Conservation (phyloP, 129 eudicot species). For the Mikania micrantha region DNA sequence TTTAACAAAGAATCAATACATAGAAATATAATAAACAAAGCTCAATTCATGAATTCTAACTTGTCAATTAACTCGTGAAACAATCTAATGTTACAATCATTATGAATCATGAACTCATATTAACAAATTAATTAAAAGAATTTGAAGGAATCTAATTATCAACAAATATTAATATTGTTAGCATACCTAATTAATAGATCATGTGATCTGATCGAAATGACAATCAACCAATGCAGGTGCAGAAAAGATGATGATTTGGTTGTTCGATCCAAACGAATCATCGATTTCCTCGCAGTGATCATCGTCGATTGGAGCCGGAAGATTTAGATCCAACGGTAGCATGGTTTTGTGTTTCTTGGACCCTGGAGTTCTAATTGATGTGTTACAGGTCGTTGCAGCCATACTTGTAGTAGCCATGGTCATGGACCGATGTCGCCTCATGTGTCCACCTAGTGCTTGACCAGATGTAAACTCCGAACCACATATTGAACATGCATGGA, state of each 20-base stretch:
- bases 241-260: slow-evolving; percentile 53
- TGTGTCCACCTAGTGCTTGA: slow-evolving; percentile 51
- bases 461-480: slow-evolving; percentile 35
- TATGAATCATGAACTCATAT: slow-evolving; percentile 2
- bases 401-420: background rate
- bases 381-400: background rate
- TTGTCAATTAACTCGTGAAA: slow-evolving; percentile 1
- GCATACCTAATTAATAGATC: slow-evolving; percentile 2
- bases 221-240: slow-evolving; percentile 58
- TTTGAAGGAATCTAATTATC: slow-evolving; percentile 3
- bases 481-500: slow-evolving; percentile 43
- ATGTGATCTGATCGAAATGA: slow-evolving; percentile 31
- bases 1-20: background rate
- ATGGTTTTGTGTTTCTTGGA: slow-evolving; percentile 30
- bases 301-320: slow-evolving; percentile 68
- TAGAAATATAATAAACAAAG: slow-evolving; percentile 2
- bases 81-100: slow-evolving; percentile 11
- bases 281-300: slow-evolving; percentile 33
- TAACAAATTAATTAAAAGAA: slow-evolving; percentile 23
- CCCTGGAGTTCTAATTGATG: slow-evolving; percentile 9
- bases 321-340: slow-evolving; percentile 54
- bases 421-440: slow-evolving; percentile 44
- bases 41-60: background rate
- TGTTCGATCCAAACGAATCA: slow-evolving; percentile 32
- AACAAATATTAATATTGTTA: slow-evolving; percentile 9